Percentiles rank a stretch among this genome's conserved stretches.
Conservation (phyloP, 768 basidiomycete species). For the Crepidotus variabilis region DNA sequence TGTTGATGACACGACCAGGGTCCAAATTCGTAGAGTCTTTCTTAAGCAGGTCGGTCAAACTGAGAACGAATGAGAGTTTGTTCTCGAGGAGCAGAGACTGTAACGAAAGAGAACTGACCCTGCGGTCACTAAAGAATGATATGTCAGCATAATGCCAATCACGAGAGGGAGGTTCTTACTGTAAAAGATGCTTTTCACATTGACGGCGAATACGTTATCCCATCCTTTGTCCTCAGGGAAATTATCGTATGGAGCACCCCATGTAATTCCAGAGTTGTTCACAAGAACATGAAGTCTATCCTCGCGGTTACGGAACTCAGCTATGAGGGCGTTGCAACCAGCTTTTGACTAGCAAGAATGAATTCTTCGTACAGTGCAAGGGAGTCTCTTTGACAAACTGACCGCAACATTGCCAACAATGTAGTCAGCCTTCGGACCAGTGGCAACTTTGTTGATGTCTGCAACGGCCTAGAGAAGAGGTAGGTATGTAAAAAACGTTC, state of each 20-base stretch:
- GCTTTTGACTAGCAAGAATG: conserved; percentile 55
- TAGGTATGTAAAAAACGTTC: not conserved
- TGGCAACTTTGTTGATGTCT: conserved; percentile 56
- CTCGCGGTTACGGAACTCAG: conserved; percentile 66
- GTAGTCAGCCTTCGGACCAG: conserved; percentile 61
- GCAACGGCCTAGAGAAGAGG: conserved; percentile 43
- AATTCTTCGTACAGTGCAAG: not conserved
- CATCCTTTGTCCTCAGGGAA: conserved; percentile 82
- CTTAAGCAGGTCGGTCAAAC: conserved; percentile 57
- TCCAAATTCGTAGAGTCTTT: conserved; percentile 61
- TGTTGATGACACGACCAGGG: conserved; percentile 78
- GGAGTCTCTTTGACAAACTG: conserved; percentile 26
- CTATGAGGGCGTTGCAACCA: conserved; percentile 71
- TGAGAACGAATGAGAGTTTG: conserved; percentile 13
- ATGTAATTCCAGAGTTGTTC: conserved; percentile 79
- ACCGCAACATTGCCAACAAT: conserved; percentile 74
- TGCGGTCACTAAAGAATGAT: conserved; percentile 41
- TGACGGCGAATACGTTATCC: conserved; percentile 80
- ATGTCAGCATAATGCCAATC: not conserved
- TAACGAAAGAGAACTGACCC: conserved; percentile 29
- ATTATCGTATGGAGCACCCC: conserved; percentile 68
- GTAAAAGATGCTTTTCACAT: conserved; percentile 85
- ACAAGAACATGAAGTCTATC: conserved; percentile 76
- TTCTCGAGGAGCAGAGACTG: not conserved
- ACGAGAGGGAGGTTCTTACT: conserved; percentile 36